phyloP scores from a whole-genome alignment of 768 basidiomycete species.

The Collybiopsis confluens region DNA sequence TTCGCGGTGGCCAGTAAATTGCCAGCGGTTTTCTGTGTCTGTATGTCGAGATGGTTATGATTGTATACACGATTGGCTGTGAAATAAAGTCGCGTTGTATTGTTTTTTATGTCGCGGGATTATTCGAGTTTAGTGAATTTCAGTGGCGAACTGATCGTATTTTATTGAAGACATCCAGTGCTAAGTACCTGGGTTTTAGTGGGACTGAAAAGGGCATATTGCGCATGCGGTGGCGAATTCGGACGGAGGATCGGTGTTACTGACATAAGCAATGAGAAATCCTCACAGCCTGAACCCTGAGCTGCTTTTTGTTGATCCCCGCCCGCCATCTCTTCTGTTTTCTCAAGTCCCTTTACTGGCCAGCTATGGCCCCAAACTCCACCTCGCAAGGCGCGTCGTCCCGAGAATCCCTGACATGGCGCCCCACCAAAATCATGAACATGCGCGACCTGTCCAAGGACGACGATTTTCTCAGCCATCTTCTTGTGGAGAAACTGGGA shows the following conservation, averaged over 20 bases:
- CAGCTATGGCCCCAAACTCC: constrained; percentile 17
- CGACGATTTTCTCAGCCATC: constrained; percentile 87
- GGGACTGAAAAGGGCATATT: no score
- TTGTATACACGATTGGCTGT: neutral
- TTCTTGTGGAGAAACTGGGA: constrained; percentile 85
- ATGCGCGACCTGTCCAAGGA: constrained; percentile 86
- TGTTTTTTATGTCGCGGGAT: no score
- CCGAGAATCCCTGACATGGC: constrained; percentile 49
- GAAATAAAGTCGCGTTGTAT: no score
- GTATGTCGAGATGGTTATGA: neutral
- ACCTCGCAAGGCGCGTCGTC: constrained; percentile 21
- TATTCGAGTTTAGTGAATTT: no score
- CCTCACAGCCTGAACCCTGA: neutral
- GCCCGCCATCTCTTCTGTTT: constrained; percentile 13
- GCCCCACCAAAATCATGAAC: constrained; percentile 86
- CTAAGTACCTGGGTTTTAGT: no score
- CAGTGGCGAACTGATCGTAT: constrained; percentile 4
- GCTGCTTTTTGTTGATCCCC: constrained; percentile 4
- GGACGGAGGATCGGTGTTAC: no score
- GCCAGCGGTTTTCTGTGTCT: neutral
- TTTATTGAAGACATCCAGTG: neutral
- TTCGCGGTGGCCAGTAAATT: constrained; percentile 30
- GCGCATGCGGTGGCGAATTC: no score
- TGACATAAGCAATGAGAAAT: no score
- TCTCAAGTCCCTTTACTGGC: constrained; percentile 10